A percentile compares a stretch with the other conserved stretches of the same genome.
Evolutionary conservation across 352 stramenopile genomes (phyloP).

Genomic region (Phytopythium cucurbitacearum): DNA sequence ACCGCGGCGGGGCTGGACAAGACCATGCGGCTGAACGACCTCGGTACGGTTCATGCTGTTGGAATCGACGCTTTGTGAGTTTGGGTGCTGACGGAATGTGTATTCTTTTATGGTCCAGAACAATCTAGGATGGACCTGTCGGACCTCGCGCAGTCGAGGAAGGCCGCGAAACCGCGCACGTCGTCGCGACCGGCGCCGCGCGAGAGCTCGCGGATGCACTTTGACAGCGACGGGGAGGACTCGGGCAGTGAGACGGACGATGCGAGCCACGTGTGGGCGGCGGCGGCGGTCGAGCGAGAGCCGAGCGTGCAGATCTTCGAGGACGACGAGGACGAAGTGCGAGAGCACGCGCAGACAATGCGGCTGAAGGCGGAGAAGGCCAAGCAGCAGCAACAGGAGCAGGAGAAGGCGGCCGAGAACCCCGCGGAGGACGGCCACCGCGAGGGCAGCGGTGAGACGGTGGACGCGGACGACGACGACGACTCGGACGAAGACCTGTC

Average conservation of each 20-base stretch:
- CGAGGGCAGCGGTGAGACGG: neutral
- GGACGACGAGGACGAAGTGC: constrained; percentile 8
- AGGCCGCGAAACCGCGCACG: constrained; percentile 13
- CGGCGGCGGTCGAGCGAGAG: neutral
- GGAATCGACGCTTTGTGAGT: neutral
- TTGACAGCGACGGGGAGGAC: constrained; percentile 18
- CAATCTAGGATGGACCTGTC: constrained; percentile 23
- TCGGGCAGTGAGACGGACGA: neutral
- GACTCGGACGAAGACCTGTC: constrained; percentile 18
- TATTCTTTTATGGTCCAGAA: constrained; percentile 12
- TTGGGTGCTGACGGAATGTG: neutral
- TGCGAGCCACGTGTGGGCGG: neutral
- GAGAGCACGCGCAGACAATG: constrained; percentile 1
- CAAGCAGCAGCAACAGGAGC: constrained; percentile 1
- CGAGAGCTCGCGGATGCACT: constrained; percentile 33
- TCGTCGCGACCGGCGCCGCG: constrained; percentile 15
- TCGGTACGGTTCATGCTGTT: constrained; percentile 20
- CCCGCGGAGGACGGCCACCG: neutral
- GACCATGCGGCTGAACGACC: constrained; percentile 28
- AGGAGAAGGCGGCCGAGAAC: neutral
- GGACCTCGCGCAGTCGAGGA: constrained; percentile 21
- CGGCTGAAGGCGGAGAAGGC: neutral
- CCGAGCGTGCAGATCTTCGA: constrained; percentile 1
- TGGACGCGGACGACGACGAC: constrained; percentile 17
- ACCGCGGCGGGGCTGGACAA: neutral